These are phyloP conservation scores for Ganoderma leucocontextum DNA, from an alignment of 1,284 basidiomycete genomes.

Conservation along the genomic window DNA sequence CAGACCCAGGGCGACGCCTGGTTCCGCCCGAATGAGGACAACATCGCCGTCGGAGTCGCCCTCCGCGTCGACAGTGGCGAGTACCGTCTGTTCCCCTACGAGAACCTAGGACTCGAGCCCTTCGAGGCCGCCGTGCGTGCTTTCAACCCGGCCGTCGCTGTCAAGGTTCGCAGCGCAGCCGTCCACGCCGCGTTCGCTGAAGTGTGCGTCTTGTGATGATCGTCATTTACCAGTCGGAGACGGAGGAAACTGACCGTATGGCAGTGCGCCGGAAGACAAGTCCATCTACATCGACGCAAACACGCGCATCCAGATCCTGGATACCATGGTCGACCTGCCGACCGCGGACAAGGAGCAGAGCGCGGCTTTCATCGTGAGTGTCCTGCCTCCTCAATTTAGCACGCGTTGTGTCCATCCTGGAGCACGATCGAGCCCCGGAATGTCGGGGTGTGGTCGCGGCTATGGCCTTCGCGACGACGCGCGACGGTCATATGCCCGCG, in stretches of 20 bases:
- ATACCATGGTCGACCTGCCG: slow-evolving; percentile 74
- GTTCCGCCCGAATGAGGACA: slow-evolving; percentile 61
- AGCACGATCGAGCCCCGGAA: slow-evolving; percentile 8
- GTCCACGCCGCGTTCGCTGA: slow-evolving; percentile 81
- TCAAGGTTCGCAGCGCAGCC: slow-evolving; percentile 81
- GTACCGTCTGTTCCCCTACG: slow-evolving; percentile 79
- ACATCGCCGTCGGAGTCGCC: slow-evolving; percentile 67
- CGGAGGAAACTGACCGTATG: slow-evolving; percentile 11
- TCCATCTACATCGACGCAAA: slow-evolving; percentile 73
- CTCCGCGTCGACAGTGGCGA: slow-evolving; percentile 65
- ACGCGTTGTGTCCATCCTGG: slow-evolving; percentile 4
- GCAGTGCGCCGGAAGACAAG: slow-evolving; percentile 57
- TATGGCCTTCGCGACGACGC: not conserved
- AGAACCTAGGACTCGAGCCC: slow-evolving; percentile 69
- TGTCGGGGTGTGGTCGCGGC: not conserved
- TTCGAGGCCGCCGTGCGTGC: slow-evolving; percentile 77
- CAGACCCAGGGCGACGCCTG: slow-evolving; percentile 67
- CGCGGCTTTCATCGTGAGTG: slow-evolving; percentile 81
- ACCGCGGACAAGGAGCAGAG: slow-evolving; percentile 85
- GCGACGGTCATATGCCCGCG: not conserved
- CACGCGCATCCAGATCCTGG: slow-evolving; percentile 76
- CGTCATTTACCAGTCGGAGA: slow-evolving; percentile 7
- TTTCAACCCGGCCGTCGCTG: slow-evolving; percentile 83
- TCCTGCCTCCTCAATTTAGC: not conserved
- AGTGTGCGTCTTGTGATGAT: slow-evolving; percentile 55